Percentiles rank a stretch among this genome's conserved stretches.
Evolutionary conservation across 2,329 filamentous ascomycete species (phyloP).

Genomic region (Kalaharituber pfeilii): DNA sequence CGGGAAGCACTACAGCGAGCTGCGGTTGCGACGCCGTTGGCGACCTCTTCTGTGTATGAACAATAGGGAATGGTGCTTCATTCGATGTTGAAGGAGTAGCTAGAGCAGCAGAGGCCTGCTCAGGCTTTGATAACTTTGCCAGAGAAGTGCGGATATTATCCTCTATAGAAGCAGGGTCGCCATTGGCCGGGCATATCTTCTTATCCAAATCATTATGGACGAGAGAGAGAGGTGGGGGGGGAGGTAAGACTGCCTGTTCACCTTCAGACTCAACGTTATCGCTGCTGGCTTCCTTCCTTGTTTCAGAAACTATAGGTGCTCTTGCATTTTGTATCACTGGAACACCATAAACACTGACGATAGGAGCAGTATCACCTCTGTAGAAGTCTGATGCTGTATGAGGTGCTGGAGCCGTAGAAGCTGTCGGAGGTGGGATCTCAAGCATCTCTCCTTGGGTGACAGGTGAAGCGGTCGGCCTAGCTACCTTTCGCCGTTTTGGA

Average conservation of each 20-base stretch:
- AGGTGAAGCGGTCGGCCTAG: not conserved
- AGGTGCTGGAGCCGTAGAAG: not conserved
- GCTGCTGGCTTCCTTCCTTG: slow-evolving; percentile 10
- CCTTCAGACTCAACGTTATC: not conserved
- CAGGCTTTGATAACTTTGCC: not conserved
- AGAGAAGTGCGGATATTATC: not conserved
- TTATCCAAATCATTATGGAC: not conserved
- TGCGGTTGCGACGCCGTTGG: not conserved
- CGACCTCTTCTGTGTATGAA: not conserved
- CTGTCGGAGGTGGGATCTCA: not conserved
- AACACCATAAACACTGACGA: slow-evolving; percentile 9
- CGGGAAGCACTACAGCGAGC: not conserved
- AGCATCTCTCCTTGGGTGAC: not conserved
- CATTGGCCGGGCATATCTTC: not conserved
- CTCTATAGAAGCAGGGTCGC: not conserved
- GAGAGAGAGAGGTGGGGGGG: not conserved
- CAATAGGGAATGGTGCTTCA: not conserved
- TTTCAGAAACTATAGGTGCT: slow-evolving; percentile 8
- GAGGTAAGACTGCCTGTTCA: slow-evolving; percentile 4
- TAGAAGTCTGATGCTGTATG: slow-evolving; percentile 1
- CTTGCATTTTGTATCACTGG: slow-evolving; percentile 9
- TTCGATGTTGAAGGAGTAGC: not conserved
- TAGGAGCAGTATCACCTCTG: slow-evolving; percentile 5
- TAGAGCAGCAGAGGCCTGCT: not conserved
- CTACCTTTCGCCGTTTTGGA: not conserved